phyloP scores from a whole-genome alignment of 176 grass and related monocot genomes.

The Rhipidocladum racemiflorum region DNA sequence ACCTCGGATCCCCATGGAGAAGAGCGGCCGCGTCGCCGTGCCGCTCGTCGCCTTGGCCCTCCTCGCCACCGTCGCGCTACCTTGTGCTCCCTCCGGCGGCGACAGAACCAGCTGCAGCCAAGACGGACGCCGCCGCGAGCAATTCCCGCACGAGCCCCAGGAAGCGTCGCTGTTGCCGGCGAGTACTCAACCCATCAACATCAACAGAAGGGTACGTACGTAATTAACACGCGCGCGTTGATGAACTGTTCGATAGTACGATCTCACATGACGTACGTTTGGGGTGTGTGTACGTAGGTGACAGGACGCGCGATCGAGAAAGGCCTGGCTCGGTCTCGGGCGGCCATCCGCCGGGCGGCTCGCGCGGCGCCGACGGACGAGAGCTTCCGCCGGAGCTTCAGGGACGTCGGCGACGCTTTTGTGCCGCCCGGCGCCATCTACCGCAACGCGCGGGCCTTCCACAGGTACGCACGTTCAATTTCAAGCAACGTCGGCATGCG shows the following conservation, averaged over 20 bases:
- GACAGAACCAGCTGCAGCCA: neutral
- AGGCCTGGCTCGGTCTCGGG: conserved; percentile 49
- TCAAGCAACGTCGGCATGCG: too few species aligned
- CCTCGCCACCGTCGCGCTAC: neutral
- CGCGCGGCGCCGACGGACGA: neutral
- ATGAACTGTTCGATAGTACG: neutral
- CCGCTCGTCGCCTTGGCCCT: conserved; percentile 25
- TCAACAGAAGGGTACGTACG: neutral
- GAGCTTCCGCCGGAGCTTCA: conserved; percentile 37
- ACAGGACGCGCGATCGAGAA: conserved; percentile 38
- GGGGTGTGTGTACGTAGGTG: conserved; percentile 15
- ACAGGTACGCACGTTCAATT: conserved; percentile 38
- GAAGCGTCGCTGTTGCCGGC: neutral
- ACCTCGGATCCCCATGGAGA: conserved; percentile 4
- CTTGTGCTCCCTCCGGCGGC: neutral
- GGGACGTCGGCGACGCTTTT: conserved; percentile 30
- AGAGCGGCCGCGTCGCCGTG: conserved; percentile 11
- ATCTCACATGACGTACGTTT: neutral
- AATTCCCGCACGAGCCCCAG: conserved; percentile 9
- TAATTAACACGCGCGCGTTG: neutral
- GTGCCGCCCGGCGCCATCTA: conserved; percentile 74
- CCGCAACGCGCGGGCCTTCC: conserved; percentile 63
- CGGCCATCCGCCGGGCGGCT: conserved; percentile 46
- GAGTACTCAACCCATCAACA: neutral
- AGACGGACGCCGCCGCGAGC: neutral